Evolutionary conservation across 768 basidiomycete species (phyloP).

Genomic region (Sporobolomyces pararoseus): DNA sequence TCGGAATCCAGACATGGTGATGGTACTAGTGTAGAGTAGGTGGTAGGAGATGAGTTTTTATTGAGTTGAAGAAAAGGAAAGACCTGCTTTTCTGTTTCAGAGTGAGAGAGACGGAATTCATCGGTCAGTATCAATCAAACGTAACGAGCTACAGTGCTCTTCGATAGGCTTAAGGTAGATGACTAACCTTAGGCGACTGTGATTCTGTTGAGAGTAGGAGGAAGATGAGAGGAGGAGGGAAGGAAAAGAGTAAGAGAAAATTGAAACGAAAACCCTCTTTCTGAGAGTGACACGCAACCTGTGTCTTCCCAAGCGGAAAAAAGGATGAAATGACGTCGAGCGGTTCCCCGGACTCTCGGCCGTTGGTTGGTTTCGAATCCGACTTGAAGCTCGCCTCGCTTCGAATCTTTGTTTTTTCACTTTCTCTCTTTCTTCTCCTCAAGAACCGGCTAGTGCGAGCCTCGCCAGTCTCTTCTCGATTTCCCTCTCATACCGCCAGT

Average conservation of each 20-base stretch:
- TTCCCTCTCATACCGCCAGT: too few relatives aligned
- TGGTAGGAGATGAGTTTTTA: neutral
- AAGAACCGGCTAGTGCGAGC: too few relatives aligned
- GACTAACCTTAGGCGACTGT: too few relatives aligned
- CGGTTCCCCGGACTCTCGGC: neutral
- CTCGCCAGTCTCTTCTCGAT: too few relatives aligned
- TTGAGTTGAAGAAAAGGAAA: neutral
- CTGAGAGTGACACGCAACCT: neutral
- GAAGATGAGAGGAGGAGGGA: neutral
- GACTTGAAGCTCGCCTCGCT: neutral
- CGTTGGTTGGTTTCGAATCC: neutral
- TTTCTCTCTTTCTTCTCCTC: too few relatives aligned
- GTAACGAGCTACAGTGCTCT: neutral
- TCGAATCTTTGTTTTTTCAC: too few relatives aligned
- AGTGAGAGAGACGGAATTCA: neutral
- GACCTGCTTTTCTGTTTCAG: neutral
- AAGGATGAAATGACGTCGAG: conserved; percentile 1
- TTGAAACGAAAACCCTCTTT: neutral
- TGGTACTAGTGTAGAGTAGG: neutral
- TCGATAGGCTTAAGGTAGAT: neutral
- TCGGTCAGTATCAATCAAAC: conserved; percentile 6
- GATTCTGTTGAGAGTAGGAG: neutral
- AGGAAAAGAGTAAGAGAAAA: neutral
- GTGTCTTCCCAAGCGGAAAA: neutral
- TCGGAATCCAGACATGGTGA: conserved; percentile 19